Evolutionary conservation across 1,139 yeast genomes (phyloP).

Genomic region (Kodamaea derodonti): DNA sequence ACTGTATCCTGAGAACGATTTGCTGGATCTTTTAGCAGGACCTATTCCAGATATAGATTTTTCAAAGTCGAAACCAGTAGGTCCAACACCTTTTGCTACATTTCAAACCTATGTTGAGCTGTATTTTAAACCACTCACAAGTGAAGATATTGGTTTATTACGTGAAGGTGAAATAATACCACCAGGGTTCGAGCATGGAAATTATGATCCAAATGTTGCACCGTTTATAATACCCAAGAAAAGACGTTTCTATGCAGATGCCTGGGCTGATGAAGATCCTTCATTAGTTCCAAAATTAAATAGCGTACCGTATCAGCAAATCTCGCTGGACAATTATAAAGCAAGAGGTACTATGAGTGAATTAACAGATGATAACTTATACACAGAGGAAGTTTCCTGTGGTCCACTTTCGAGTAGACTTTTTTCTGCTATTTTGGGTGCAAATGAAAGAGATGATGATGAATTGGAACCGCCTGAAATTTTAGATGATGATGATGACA

Average conservation of each 20-base stretch:
- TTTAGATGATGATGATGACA: slow-evolving; percentile 14
- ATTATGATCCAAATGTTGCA: slow-evolving; percentile 62
- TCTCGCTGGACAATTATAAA: slow-evolving; percentile 42
- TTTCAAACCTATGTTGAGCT: slow-evolving; percentile 84
- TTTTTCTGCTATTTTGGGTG: slow-evolving; percentile 70
- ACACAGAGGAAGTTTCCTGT: slow-evolving; percentile 73
- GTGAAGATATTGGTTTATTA: slow-evolving; percentile 76
- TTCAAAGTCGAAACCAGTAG: slow-evolving; percentile 79
- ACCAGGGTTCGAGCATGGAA: slow-evolving; percentile 42
- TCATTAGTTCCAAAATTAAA: slow-evolving; percentile 39
- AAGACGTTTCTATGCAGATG: slow-evolving; percentile 76
- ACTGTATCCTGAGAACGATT: slow-evolving; percentile 76
- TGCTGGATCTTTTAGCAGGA: slow-evolving; percentile 79
- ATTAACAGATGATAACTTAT: slow-evolving; percentile 61
- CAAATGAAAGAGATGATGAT: slow-evolving; percentile 36
- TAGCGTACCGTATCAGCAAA: slow-evolving; percentile 35
- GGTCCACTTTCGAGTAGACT: slow-evolving; percentile 91
- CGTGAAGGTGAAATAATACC: slow-evolving; percentile 58
- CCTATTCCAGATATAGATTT: slow-evolving; percentile 83
- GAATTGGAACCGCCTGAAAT: slow-evolving; percentile 20
- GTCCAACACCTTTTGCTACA: slow-evolving; percentile 89
- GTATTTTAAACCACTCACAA: slow-evolving; percentile 70
- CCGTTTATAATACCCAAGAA: slow-evolving; percentile 78
- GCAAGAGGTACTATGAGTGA: slow-evolving; percentile 63
- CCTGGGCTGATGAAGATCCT: slow-evolving; percentile 83